These are phyloP conservation scores for Leucaena leucocephala DNA, from an alignment of 306 rosid species.

Conservation along the genomic window DNA sequence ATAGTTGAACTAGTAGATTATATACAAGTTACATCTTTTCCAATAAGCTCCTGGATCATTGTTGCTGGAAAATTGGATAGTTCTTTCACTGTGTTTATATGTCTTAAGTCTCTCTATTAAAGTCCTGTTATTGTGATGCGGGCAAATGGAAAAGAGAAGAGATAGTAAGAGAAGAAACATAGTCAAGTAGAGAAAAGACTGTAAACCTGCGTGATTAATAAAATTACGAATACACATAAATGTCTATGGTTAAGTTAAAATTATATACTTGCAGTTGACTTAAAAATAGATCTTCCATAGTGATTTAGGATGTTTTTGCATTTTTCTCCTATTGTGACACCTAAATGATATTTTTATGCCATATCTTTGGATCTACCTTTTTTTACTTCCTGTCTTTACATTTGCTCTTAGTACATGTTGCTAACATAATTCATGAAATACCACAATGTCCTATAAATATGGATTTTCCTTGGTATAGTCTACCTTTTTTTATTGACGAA, in stretches of 20 bases:
- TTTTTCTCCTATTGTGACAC: background rate
- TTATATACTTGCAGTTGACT: background rate
- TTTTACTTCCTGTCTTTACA: background rate
- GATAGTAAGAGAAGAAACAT: background rate
- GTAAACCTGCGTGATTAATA: background rate
- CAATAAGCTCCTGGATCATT: background rate
- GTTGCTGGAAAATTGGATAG: background rate
- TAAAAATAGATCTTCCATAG: background rate
- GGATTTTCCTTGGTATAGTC: background rate
- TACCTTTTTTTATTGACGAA: background rate
- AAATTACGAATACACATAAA: background rate
- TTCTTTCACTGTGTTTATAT: background rate
- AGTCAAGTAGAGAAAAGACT: background rate
- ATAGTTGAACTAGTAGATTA: background rate
- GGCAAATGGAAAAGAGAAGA: background rate
- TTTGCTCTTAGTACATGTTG: background rate
- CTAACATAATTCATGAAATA: background rate
- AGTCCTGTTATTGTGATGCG: background rate
- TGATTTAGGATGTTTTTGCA: background rate
- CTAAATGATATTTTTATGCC: background rate
- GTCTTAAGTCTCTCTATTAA: background rate
- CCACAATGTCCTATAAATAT: background rate
- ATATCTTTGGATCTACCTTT: background rate
- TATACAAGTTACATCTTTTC: background rate
- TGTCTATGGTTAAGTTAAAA: background rate